Evolutionary conservation across 2,329 filamentous ascomycete species (phyloP).

Genomic region (Xylaria sp.): DNA sequence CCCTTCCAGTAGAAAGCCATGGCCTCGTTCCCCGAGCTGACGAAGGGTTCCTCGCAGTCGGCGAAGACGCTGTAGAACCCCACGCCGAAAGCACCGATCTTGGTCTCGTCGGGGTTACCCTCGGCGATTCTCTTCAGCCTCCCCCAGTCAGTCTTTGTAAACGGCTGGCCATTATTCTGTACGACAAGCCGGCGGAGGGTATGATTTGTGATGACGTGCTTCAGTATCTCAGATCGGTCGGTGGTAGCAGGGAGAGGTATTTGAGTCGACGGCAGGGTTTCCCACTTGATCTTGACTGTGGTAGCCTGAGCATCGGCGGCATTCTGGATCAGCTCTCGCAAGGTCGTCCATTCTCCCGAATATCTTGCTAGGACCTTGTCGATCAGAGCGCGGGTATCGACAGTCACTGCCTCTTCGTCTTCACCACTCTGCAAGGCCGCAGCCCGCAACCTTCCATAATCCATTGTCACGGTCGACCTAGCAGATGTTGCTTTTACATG

Average conservation of each 20-base stretch:
- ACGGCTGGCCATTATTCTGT: constrained; percentile 87
- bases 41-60: constrained; percentile 96
- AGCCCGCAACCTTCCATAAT: constrained; percentile 77
- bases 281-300: constrained; percentile 87
- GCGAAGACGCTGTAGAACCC: constrained; percentile 99
- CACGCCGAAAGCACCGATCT: constrained; percentile 97
- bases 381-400: constrained; percentile 94
- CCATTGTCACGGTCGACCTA: constrained; percentile 51
- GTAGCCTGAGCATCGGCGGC: constrained; percentile 95
- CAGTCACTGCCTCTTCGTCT: constrained; percentile 95
- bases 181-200: constrained; percentile 87
- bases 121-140: constrained; percentile 96
- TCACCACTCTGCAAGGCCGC: constrained; percentile 84
- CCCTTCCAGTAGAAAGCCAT: constrained; percentile 99
- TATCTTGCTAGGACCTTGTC: constrained; percentile 97
- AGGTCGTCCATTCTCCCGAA: constrained; percentile 88
- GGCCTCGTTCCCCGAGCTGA: constrained; percentile 86
- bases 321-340: constrained; percentile 96
- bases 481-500: constrained; percentile 6
- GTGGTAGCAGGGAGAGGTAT: constrained; percentile 70
- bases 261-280: constrained; percentile 81
- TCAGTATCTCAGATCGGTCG: constrained; percentile 72
- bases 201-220: constrained; percentile 82
- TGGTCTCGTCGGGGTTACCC: constrained; percentile 97
- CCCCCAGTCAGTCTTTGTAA: constrained; percentile 89